Evolutionary conservation across 176 grass and related monocot genomes (phyloP).

Genomic region (Oryza rufipogon): DNA sequence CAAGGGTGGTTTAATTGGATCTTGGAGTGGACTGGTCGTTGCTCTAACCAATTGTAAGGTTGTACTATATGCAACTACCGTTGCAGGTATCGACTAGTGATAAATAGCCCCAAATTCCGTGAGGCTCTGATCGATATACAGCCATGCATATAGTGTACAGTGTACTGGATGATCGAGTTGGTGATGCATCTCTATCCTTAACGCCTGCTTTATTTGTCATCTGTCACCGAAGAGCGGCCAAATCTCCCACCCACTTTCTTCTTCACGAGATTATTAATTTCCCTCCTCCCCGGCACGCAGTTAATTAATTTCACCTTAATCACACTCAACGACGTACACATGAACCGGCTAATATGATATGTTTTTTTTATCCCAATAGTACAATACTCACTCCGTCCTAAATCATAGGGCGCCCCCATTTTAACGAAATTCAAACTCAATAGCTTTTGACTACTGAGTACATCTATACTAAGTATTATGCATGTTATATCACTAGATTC

Average conservation of each 20-base stretch:
- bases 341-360: too few relatives aligned
- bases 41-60: background rate
- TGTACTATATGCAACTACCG: background rate
- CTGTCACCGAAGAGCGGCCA: background rate
- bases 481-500: too few relatives aligned
- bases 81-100: background rate
- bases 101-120: too few relatives aligned
- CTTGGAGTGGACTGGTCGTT: background rate
- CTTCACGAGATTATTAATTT: background rate
- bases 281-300: too few relatives aligned
- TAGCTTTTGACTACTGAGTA: too few relatives aligned
- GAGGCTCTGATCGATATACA: too few relatives aligned
- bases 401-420: too few relatives aligned
- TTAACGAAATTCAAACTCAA: too few relatives aligned
- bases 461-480: too few relatives aligned
- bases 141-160: too few relatives aligned
- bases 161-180: background rate
- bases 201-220: background rate
- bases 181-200: background rate
- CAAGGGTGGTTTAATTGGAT: background rate
- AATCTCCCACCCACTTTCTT: background rate
- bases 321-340: background rate
- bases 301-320: background rate
- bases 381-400: too few relatives aligned
- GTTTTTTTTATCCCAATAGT: too few relatives aligned